Evolutionary conservation across 2,329 filamentous ascomycete species (phyloP), one percentile per base, ranked within the genome.

Genomic region (Grosmannia penicillata): DNA sequence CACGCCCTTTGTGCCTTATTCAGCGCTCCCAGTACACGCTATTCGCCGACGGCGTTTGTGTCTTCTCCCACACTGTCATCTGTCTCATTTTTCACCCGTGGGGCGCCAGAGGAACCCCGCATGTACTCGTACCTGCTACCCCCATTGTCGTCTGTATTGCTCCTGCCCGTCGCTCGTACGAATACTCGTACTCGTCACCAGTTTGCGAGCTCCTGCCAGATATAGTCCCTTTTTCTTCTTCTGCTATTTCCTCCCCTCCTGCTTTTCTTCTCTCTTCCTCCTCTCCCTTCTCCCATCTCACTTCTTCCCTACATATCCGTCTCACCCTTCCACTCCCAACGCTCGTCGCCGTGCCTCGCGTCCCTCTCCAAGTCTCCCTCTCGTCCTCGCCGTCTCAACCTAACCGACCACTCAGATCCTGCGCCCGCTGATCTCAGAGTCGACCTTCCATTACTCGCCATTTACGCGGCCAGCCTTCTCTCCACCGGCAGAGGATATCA

Each of bases 351-450:
- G n/a, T n/a, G n/a, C n/a, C n/a, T n/a, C n/a, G n/a, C n/a, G n/a
- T n/a, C n/a, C n/a, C n/a, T n/a, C n/a, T n/a, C n/a, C n/a, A n/a
- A n/a, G n/a, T n/a, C n/a, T n/a, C n/a, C n/a, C 21, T 33, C 14
- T 21, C 33, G 10, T 13, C 15, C 11, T 19, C 17, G 9, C 17
- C 18, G 18, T 15, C 34, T 36, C 22, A 36, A 14, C 15, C 31
- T 14, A 23, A 32, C 25, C 19, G 21, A 24, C 31, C 10, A 33
- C 6, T 18, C 40, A 47, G 45, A 40, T 40, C 22, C 42, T 49
- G 8, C 71, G 72, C 53, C 62, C 72, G 48, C 56, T 70, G 42
- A 61, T 72, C 49, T 58, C 57, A 48, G 62, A 66, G 58, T 54
- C 60, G 54, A 66, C 64, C 56, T 56, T 66, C 47, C 58, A 60